Base-by-base conservation (phyloP, 2,329 filamentous ascomycete species). In the Fusarium scirpi region DNA sequence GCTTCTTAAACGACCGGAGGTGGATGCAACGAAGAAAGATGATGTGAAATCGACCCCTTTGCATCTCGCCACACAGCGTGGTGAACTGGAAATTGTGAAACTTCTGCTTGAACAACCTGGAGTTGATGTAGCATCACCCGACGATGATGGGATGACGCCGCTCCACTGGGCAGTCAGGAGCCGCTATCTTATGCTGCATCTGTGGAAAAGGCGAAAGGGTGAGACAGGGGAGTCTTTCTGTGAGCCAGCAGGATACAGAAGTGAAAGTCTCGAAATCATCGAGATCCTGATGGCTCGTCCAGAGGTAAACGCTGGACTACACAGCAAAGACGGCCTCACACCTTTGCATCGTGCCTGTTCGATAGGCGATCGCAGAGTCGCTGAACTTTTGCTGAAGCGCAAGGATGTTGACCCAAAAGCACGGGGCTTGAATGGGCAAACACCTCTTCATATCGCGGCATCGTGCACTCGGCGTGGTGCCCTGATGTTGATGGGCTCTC, bases 161-260 rank as follows among this genome's bases (percentile, higher is more conserved):
- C 53, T 72, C 1, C 58, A 70, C n/a, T 47, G 46, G 30, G 63
- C 52, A 25, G 29, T 34, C n/a, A 27, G 49, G 20, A 67, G 64
- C 24, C 57, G 57, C 5, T 6, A 46, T 8, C 30, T n/a, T 16
- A 22, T 34, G 25, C 12, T 24, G 9, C 34, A 62, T 13, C 15
- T 16, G 10, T 30, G 16, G 27, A 16, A 30, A 43, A 13, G 15
- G 5, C 10, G 6, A 20, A 7, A 16, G 25, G 11, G 3, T n/a
- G 34, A 27, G 8, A n/a, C 16, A 18, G 18, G 24, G 12, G 12
- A 13, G 18, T 6, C n/a, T 18, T 22, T 24, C 9, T 12, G n/a
- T 5, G 27, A 65, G 4, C 41, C 32, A 43, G 12, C n/a, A 12
- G 34, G 13, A 5, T 43, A 43, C 16, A 41, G 27, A 32, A 11